Base-by-base conservation (phyloP, 2,329 filamentous ascomycete genomes). In the Apiospora sp. region DNA sequence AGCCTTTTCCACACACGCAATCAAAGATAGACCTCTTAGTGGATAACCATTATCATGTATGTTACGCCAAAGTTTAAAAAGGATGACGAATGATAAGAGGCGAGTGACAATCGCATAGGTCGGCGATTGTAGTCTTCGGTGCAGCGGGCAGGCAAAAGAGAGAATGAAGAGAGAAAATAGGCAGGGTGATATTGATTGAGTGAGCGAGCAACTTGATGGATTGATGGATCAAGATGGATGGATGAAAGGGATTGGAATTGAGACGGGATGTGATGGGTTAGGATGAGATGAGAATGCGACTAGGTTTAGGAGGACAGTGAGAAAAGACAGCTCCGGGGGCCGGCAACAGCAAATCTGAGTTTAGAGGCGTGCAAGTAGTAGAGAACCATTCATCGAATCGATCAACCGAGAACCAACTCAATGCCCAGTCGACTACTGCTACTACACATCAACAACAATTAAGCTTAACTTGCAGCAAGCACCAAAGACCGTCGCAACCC, bases 211-310 rank as follows among this genome's bases (percentile, higher is more conserved):
- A 41, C 58, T 41, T 64, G 58, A 64, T 64, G 58, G 73, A 75
- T 73, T 73, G 73, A 72, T 74, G 74, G 74, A 75, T 74, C 70
- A 72, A 49, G 69, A 46, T 61, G 48, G 70, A 69, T 69, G 70
- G 19, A 30, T 71, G 41, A 48, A 67, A 49, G 49, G 67, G 58
- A 41, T 64, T 64, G 58, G 54, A 30, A 61, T 61, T 61, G 54
- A 61, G 54, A 61, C 54, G 54, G 54, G 30, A 61, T 37, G 58
- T 37, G 58, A 41, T 49, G 46, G 46, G n/a, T 49, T 64, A 13
- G 51, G 51, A 58, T 58, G 58, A 64, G 58, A 41, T 41, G 58
- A 64, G 58, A 64, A 64, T 64, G 58, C 58, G 58, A 64, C 58
- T 64, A 41, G 58, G 58, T 64, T 64, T 41, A 64, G 58, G 10